phyloP scores from a whole-genome alignment of 1,284 basidiomycete species.

The Ustilago crameri region DNA sequence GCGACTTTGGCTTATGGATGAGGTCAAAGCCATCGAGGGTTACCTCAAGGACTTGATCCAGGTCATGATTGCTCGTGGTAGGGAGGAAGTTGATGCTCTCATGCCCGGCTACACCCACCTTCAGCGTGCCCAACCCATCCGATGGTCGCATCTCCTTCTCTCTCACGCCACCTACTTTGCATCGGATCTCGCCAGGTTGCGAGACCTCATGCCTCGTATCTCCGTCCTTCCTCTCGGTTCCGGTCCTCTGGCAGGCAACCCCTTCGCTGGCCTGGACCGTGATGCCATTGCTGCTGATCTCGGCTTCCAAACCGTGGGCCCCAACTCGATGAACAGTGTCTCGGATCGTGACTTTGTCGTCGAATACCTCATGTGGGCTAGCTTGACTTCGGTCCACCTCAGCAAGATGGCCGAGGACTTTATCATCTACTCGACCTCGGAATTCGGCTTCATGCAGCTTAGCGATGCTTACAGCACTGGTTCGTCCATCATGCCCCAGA shows the following conservation, averaged over 20 bases:
- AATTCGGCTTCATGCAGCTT: slow-evolving; percentile 92
- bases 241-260: slow-evolving; percentile 95
- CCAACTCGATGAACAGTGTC: slow-evolving; percentile 75
- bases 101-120: slow-evolving; percentile 94
- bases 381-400: slow-evolving; percentile 89
- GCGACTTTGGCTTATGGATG: slow-evolving; percentile 91
- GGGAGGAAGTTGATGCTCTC: slow-evolving; percentile 88
- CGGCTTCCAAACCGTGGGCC: slow-evolving; percentile 64
- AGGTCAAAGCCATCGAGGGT: slow-evolving; percentile 78
- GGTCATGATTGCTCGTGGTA: slow-evolving; percentile 89
- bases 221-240: slow-evolving; percentile 92
- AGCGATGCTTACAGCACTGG: slow-evolving; percentile 98
- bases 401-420: slow-evolving; percentile 95
- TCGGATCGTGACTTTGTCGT: slow-evolving; percentile 96
- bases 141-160: slow-evolving; percentile 96
- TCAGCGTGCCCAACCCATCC: slow-evolving; percentile 89
- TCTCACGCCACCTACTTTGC: slow-evolving; percentile 93
- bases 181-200: slow-evolving; percentile 86
- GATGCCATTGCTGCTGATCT: slow-evolving; percentile 65
- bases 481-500: slow-evolving; percentile 99
- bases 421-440: slow-evolving; percentile 94
- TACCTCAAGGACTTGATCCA: slow-evolving; percentile 81
- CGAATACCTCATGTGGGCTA: slow-evolving; percentile 97
- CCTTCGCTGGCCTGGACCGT: slow-evolving; percentile 73
- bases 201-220: slow-evolving; percentile 77